Evolutionary conservation across 345 rosid genomes (phyloP), one percentile per base, ranked within the genome.

Genomic region (Erodium maritimum): DNA sequence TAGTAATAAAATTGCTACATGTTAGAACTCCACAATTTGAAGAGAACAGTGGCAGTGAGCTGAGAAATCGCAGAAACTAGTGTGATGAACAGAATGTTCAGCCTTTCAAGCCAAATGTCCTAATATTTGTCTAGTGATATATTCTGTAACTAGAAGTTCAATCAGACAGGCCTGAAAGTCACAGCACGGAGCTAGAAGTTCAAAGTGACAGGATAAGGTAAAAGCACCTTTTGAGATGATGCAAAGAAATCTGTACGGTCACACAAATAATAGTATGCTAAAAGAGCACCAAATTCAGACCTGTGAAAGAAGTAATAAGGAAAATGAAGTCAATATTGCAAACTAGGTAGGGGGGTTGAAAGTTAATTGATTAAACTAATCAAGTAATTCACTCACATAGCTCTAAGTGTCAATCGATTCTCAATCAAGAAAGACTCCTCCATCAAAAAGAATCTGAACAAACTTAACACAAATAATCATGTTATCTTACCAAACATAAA

Each of bases 351-450:
- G 21, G 6, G 23, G 20, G n/a, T n/a, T n/a, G 37, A 66, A 19
- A 48, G n/a, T 17, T 14, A n/a, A 24, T 22, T 20, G 46, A 58
- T 52, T 61, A 62, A 55, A 22, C 7, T 25, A 67, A 65, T 5
- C 5, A 14, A 24, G 9, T 20, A 23, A 14, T 25, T 51, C 7
- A 75, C 95, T 80, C 70, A 93, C 99, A 93, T 78, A 52, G 96
- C 96, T 77, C 99, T 80, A 23, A 93, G 85, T 3, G 84, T 82
- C 65, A 78, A 62, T 24, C 96, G 82, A 56, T 87, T 87, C 56
- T 93, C 99, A 50, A 79, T 58, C 83, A 93, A 74, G 82, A 89
- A 93, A 6, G 86, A 79, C 77, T 85, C 90, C 21, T 93, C 99
- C 96, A 93, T 76, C 60, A 69, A 62, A 58, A 82, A 61, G 63